Evolutionary conservation across 2,329 filamentous ascomycete species (phyloP).

Genomic region (Aspergillus phoenicis): DNA sequence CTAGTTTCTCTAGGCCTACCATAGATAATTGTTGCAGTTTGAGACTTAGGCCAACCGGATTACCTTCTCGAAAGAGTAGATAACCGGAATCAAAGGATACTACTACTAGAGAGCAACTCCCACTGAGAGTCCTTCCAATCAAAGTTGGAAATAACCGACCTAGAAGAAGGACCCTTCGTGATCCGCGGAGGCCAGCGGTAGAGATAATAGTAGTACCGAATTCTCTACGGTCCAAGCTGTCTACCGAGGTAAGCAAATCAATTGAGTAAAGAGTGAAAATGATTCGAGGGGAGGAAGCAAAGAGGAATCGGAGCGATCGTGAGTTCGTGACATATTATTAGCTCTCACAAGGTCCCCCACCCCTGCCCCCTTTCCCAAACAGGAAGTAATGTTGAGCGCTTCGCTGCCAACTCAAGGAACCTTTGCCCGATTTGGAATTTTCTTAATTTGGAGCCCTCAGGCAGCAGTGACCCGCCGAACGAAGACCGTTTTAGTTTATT

Average conservation of each 20-base stretch:
- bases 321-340: constrained; percentile 20
- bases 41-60: not conserved
- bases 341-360: constrained; percentile 6
- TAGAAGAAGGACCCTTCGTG: not conserved
- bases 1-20: no score
- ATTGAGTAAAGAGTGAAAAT: not conserved
- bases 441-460: constrained; percentile 21
- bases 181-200: not conserved
- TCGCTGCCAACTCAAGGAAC: constrained; percentile 10
- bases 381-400: constrained; percentile 8
- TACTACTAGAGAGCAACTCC: not conserved
- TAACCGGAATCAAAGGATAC: not conserved
- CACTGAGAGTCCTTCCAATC: constrained; percentile 4
- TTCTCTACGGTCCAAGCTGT: not conserved
- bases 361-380: constrained; percentile 14
- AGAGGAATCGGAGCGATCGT: constrained; percentile 14
- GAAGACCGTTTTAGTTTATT: not conserved
- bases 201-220: not conserved
- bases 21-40: no score
- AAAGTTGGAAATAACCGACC: not conserved
- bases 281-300: no score
- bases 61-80: not conserved
- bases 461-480: not conserved
- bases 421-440: constrained; percentile 9
- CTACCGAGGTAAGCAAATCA: not conserved